Evolutionary conservation across 768 basidiomycete genomes (phyloP).

Genomic region (Coprinellus aureogranulatus): DNA sequence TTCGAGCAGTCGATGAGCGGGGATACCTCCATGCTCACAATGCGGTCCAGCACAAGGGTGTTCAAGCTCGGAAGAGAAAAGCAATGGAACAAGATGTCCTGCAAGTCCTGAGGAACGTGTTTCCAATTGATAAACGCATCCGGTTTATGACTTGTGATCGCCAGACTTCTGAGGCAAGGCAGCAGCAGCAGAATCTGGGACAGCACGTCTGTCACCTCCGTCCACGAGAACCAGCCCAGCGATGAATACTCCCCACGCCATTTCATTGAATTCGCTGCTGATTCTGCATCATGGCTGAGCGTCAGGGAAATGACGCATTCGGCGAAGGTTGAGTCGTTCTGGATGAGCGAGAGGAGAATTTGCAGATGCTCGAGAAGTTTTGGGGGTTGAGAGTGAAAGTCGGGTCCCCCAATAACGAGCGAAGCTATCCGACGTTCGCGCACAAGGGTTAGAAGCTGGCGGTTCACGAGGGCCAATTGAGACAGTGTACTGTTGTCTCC

Average conservation of each 20-base stretch:
- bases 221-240: background rate
- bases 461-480: background rate
- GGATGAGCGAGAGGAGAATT: background rate
- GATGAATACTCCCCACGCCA: background rate
- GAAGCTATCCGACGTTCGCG: background rate
- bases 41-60: background rate
- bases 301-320: background rate
- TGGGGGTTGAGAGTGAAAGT: no score
- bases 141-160: background rate
- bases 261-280: background rate
- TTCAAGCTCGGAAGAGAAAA: background rate
- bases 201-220: background rate
- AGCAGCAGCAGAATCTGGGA: background rate
- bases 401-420: background rate
- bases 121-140: background rate
- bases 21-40: background rate
- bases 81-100: background rate
- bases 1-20: background rate
- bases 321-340: background rate
- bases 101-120: background rate
- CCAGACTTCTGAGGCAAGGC: background rate
- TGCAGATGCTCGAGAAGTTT: background rate
- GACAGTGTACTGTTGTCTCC: background rate
- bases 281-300: background rate
- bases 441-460: background rate